Evolutionary conservation across 2,329 filamentous ascomycete species (phyloP).

Genomic region (Apiospora rasikravindrae): DNA sequence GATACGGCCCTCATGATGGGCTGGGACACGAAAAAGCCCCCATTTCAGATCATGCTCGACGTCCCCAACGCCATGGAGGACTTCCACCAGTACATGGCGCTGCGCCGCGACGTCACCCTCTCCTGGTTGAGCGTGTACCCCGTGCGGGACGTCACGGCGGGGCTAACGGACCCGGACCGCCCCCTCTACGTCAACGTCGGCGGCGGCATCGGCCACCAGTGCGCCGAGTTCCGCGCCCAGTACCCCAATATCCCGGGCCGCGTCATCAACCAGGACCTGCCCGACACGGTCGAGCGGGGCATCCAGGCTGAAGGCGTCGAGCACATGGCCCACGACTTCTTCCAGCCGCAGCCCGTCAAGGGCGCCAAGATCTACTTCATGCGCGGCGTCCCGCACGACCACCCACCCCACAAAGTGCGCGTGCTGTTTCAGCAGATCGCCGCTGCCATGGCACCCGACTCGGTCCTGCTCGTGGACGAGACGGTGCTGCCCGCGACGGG

Average conservation of each 20-base stretch:
- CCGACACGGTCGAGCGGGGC: neutral
- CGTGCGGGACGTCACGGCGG: neutral
- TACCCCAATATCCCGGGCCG: neutral
- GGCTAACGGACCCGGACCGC: neutral
- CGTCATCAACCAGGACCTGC: neutral
- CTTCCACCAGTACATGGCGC: neutral
- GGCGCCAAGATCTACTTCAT: constrained; percentile 42
- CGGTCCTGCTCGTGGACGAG: constrained; percentile 37
- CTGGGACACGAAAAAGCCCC: neutral
- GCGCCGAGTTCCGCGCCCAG: neutral
- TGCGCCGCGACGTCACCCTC: neutral
- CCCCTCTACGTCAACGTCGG: neutral
- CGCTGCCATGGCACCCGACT: constrained; percentile 32
- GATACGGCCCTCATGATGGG: neutral
- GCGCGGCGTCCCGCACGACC: constrained; percentile 45
- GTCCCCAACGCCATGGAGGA: neutral
- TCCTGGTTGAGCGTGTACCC: neutral
- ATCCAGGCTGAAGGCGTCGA: neutral
- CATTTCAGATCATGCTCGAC: neutral
- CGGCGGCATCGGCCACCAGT: neutral
- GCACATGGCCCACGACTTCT: constrained; percentile 13
- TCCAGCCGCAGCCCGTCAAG: neutral
- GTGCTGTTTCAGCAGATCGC: constrained; percentile 40
- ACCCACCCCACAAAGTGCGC: constrained; percentile 39
- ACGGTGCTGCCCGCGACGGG: constrained; percentile 39